Percentiles rank a stretch among this genome's conserved stretches.
These are phyloP conservation scores for Benincasa hispida DNA, from an alignment of 306 rosid species.

Conservation along the genomic window DNA sequence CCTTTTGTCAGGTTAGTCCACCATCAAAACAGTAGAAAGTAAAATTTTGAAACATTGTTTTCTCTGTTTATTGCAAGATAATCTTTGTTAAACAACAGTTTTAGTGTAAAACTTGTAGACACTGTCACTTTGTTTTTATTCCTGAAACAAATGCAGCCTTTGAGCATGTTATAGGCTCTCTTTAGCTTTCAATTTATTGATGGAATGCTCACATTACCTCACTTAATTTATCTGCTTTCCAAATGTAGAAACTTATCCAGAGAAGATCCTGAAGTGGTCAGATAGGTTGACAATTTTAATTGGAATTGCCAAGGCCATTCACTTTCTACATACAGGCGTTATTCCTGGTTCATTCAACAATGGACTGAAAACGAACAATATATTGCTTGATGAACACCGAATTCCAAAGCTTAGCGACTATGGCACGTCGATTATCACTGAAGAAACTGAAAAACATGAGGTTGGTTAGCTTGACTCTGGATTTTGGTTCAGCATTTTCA, in stretches of 20 bases:
- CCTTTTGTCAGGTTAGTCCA: slow-evolving; percentile 47
- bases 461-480: slow-evolving; percentile 19
- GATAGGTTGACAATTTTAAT: slow-evolving; percentile 65
- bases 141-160: not conserved
- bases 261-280: slow-evolving; percentile 66
- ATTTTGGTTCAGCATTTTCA: not conserved
- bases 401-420: slow-evolving; percentile 78
- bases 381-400: slow-evolving; percentile 67
- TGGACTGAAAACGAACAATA: slow-evolving; percentile 47
- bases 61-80: not conserved
- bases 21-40: not conserved
- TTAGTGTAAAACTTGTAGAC: not conserved
- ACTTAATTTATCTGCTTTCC: not conserved
- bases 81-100: not conserved
- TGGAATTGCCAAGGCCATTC: slow-evolving; percentile 85
- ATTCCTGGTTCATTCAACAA: slow-evolving; percentile 68
- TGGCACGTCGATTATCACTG: slow-evolving; percentile 55
- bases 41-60: not conserved
- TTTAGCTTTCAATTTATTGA: not conserved
- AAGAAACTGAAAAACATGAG: slow-evolving; percentile 47
- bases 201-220: slow-evolving; percentile 13
- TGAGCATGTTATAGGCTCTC: not conserved
- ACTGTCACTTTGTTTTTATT: not conserved
- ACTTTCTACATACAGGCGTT: slow-evolving; percentile 69
- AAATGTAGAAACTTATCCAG: slow-evolving; percentile 39